Percentiles rank a stretch among this genome's conserved stretches.
Evolutionary conservation across 1,139 yeast species (phyloP).

Genomic region (Yamadazyma siamensis): DNA sequence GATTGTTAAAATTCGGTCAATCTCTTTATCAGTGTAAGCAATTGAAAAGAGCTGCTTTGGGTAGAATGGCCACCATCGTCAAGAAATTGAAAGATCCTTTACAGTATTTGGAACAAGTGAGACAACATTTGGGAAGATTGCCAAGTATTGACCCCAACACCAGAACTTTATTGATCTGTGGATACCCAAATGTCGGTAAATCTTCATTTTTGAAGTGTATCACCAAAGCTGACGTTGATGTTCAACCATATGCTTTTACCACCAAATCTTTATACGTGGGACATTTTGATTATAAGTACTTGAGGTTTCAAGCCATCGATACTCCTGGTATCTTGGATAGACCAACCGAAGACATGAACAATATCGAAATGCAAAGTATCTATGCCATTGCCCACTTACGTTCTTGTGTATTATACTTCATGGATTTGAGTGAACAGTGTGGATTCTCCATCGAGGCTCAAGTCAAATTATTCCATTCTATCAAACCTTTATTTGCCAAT

Average conservation of each 20-base stretch:
- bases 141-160: conserved; percentile 99
- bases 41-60: conserved; percentile 95
- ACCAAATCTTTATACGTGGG: conserved; percentile 94
- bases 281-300: conserved; percentile 94
- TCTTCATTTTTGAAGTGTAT: conserved; percentile 90
- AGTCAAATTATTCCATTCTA: conserved; percentile 93
- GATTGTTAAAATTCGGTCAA: conserved; percentile 94
- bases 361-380: conserved; percentile 98
- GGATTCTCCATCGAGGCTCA: conserved; percentile 97
- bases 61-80: conserved; percentile 98
- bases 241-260: conserved; percentile 98
- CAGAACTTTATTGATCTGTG: conserved; percentile 94
- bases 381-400: conserved; percentile 98
- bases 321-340: conserved; percentile 98
- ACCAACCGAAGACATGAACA: conserved; percentile 99
- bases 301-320: conserved; percentile 97
- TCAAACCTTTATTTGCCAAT: conserved; percentile 95
- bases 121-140: conserved; percentile 98
- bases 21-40: conserved; percentile 98
- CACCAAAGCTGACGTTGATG: conserved; percentile 98
- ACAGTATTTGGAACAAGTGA: conserved; percentile 91
- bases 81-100: conserved; percentile 94
- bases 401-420: conserved; percentile 92
- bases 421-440: conserved; percentile 99
- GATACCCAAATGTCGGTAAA: conserved; percentile 98